A percentile compares a stretch with the other conserved stretches of the same genome.
Conservation (phyloP, 805 yeast genomes). For the Candida michaelii region DNA sequence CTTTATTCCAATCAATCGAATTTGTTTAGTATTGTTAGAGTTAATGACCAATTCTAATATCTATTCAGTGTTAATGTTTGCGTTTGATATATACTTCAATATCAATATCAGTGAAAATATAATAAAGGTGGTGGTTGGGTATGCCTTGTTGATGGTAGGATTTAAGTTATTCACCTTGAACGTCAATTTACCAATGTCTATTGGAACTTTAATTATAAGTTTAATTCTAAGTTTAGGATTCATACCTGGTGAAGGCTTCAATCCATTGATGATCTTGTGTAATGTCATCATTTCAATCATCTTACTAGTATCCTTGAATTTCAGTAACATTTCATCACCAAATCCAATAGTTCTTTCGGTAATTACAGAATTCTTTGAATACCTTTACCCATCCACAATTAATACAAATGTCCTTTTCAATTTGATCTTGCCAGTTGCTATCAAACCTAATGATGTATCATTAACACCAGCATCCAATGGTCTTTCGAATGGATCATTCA, state of each 20-base stretch:
- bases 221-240: background rate
- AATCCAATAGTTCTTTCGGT: constrained; percentile 5
- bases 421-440: constrained; percentile 4
- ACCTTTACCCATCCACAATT: constrained; percentile 4
- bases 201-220: background rate
- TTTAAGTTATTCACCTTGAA: constrained; percentile 1
- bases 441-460: background rate
- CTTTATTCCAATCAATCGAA: constrained; percentile 4
- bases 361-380: background rate
- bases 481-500: background rate
- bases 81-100: constrained; percentile 8
- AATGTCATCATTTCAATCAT: background rate
- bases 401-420: constrained; percentile 2
- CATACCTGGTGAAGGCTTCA: background rate
- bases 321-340: background rate
- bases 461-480: too few relatives aligned
- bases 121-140: constrained; percentile 4
- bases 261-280: constrained; percentile 1
- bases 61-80: constrained; percentile 4
- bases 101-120: background rate
- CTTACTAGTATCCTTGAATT: constrained; percentile 4
- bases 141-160: background rate
- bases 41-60: constrained; percentile 5
- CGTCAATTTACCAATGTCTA: constrained; percentile 1
- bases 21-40: constrained; percentile 1